Base-by-base conservation (phyloP, 192 early-diverging fungal genomes). In the Coemansia sp. region DNA sequence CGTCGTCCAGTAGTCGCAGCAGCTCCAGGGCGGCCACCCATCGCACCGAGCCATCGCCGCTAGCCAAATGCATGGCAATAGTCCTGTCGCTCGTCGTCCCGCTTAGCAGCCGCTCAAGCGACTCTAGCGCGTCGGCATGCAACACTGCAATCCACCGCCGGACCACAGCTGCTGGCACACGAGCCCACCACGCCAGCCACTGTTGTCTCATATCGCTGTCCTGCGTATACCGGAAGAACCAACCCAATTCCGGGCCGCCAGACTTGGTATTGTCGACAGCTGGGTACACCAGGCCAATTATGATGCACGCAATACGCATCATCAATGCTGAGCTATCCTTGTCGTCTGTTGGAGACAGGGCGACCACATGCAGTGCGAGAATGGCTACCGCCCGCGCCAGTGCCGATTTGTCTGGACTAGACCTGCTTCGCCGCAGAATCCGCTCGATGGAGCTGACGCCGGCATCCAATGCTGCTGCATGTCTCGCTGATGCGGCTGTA, bases 151-250 rank as follows among this genome's bases (percentile, higher is more conserved):
- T 36, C 75, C 81, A 83, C 29, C 27, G 51, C 17, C 54, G 64
- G 14, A 54, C 73, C 9, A 78, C 69, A 4, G 15, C 41, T 24
- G 64, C 59, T 2, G 81, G 81, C 22, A 65, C 65, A 4, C 45
- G 20, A 15, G 76, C 71, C 74, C 74, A 83, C 75, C 74, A 83
- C 53, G 19, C 19, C 5, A 69, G 29, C 81, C 81, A 83, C 24
- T 67, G 66, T 24, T 60, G 71, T 40, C 75, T 67, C 59, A 39
- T 58, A 6, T 19, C 27, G 25, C 62, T 69, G 42, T 66, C 70
- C 27, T 56, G 64, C 3, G 60, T 51, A 76, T 76, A 82, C 22
- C 35, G 45, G 46, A 47, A 66, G 41, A 64, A 67, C 73, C 78
- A 75, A 6, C 75, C 60, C n/a, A 45, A 36, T 5, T 9, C 56